Conservation (phyloP, 2,329 filamentous ascomycete species). For the Cercospora nicotianae region DNA sequence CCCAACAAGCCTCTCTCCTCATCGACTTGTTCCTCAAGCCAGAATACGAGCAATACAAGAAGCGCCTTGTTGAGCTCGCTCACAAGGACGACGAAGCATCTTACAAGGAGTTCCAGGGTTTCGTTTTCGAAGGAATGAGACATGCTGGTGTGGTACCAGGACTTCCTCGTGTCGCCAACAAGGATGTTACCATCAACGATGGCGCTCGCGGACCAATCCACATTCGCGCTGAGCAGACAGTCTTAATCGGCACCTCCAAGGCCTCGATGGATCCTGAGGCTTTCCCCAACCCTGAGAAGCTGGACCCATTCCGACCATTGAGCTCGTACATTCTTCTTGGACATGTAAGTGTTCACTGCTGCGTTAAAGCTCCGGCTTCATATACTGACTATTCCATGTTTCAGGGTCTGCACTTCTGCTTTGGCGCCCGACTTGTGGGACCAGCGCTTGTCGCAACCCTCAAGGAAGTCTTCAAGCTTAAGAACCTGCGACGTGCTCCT, state of each 20-base stretch:
- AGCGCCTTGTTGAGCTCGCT: constrained; percentile 53
- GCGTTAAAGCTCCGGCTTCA: background rate
- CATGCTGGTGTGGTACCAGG: constrained; percentile 55
- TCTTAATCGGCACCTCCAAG: constrained; percentile 49
- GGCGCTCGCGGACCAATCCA: constrained; percentile 50
- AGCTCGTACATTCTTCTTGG: constrained; percentile 43
- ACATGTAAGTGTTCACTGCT: constrained; percentile 25
- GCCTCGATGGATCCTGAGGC: constrained; percentile 44
- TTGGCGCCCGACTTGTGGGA: constrained; percentile 44
- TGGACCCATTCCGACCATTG: constrained; percentile 47
- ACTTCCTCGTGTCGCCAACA: constrained; percentile 52
- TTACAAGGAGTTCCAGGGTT: constrained; percentile 52
- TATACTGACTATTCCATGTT: background rate
- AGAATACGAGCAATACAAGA: constrained; percentile 54
- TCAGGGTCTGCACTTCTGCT: constrained; percentile 45
- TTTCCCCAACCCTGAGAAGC: constrained; percentile 45
- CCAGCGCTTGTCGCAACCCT: constrained; percentile 45
- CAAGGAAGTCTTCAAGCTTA: constrained; percentile 49
- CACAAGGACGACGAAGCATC: constrained; percentile 46
- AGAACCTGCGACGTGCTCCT: constrained; percentile 44
- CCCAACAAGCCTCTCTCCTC: constrained; percentile 55
- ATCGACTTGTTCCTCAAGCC: constrained; percentile 55
- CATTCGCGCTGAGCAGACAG: constrained; percentile 48
- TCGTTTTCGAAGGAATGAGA: constrained; percentile 57
- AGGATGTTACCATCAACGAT: constrained; percentile 47